Evolutionary conservation across 441 rosid species (phyloP).

Genomic region (Erodium texanum): DNA sequence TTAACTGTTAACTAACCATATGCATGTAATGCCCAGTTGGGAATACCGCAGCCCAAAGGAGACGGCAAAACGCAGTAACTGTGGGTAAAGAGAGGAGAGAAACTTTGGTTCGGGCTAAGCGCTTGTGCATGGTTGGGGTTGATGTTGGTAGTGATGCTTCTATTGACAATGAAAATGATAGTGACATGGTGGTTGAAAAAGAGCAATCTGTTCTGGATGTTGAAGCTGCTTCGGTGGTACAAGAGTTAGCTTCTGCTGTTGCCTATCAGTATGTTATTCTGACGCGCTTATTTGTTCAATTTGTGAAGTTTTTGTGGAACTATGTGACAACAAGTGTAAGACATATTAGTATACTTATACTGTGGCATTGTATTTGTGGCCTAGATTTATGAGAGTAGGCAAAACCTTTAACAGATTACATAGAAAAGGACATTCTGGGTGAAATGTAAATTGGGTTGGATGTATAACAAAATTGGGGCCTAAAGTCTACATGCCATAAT

Average conservation of each 20-base stretch:
- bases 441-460: neutral
- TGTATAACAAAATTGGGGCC: neutral
- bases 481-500: neutral
- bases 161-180: constrained; percentile 31
- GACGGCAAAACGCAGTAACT: constrained; percentile 75
- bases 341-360: neutral
- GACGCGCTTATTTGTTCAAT: neutral
- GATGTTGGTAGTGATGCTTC: constrained; percentile 34
- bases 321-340: neutral
- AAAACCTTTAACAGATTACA: neutral
- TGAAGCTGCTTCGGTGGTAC: constrained; percentile 54
- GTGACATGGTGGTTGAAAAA: constrained; percentile 56
- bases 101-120: constrained; percentile 72
- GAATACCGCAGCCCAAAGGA: constrained; percentile 59
- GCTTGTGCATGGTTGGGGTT: constrained; percentile 69
- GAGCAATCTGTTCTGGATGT: constrained; percentile 58
- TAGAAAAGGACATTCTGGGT: neutral
- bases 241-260: constrained; percentile 59
- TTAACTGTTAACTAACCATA: neutral
- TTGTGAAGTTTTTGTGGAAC: neutral
- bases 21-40: constrained; percentile 41
- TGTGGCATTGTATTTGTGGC: neutral
- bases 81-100: constrained; percentile 90
- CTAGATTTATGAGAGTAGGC: neutral
- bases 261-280: constrained; percentile 50